phyloP scores from a whole-genome alignment of 2,329 filamentous ascomycete species.

The Didymella keratinophila region DNA sequence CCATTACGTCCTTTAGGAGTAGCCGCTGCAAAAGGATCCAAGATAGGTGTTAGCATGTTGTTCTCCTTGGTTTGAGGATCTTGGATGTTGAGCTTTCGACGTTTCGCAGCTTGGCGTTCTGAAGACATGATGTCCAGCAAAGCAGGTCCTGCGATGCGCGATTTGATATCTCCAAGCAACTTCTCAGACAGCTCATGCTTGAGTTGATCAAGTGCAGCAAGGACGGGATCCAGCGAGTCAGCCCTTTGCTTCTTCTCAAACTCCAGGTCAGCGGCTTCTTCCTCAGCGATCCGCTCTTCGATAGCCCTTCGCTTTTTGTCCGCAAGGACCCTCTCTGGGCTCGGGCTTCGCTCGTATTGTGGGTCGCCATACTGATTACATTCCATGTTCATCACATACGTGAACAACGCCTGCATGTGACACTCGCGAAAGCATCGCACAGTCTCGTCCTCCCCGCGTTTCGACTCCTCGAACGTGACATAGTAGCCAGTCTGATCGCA shows the following conservation, averaged over 20 bases:
- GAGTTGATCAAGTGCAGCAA: slow-evolving; percentile 80
- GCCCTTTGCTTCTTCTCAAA: slow-evolving; percentile 90
- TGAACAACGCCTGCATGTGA: slow-evolving; percentile 86
- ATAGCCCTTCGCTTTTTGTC: slow-evolving; percentile 69
- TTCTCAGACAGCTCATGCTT: slow-evolving; percentile 84
- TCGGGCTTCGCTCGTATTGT: slow-evolving; percentile 65
- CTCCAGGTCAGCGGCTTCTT: slow-evolving; percentile 83
- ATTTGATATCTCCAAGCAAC: slow-evolving; percentile 86
- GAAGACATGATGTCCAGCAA: slow-evolving; percentile 86
- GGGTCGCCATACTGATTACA: slow-evolving; percentile 74
- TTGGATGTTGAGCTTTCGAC: slow-evolving; percentile 78
- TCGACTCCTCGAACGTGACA: slow-evolving; percentile 84
- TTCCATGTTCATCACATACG: slow-evolving; percentile 91
- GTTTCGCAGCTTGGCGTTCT: slow-evolving; percentile 77
- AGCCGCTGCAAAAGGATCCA: slow-evolving; percentile 68
- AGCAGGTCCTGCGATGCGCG: slow-evolving; percentile 81
- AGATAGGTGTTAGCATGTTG: slow-evolving; percentile 62
- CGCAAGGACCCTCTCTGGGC: slow-evolving; percentile 58
- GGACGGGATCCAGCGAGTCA: slow-evolving; percentile 87
- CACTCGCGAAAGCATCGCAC: slow-evolving; percentile 80
- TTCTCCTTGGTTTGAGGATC: slow-evolving; percentile 68
- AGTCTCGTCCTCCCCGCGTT: slow-evolving; percentile 78
- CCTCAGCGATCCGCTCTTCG: slow-evolving; percentile 69
- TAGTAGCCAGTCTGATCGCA: slow-evolving; percentile 89
- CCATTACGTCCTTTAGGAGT: slow-evolving; percentile 64